Evolutionary conservation across 768 basidiomycete genomes (phyloP).

Genomic region (Tulasnella calospora): DNA sequence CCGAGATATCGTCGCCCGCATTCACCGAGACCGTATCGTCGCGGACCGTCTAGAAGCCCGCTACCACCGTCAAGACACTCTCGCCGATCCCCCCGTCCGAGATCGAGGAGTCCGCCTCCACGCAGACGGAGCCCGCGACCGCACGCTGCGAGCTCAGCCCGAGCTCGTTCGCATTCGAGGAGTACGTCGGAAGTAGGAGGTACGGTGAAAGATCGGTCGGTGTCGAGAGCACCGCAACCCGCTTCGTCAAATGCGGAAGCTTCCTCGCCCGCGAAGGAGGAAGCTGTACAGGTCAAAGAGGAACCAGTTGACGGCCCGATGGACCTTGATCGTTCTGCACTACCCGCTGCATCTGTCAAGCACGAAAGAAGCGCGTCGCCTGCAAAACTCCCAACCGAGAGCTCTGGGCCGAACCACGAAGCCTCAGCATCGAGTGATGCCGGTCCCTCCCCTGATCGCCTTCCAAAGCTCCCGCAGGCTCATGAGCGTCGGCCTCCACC

Average conservation of each 20-base stretch:
- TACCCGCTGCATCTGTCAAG: neutral
- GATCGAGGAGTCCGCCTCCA: neutral
- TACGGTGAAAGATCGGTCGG: neutral
- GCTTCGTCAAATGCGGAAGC: neutral
- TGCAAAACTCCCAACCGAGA: neutral
- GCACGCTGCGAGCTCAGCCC: neutral
- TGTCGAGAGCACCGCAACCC: neutral
- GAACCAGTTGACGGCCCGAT: neutral
- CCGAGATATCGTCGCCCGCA: neutral
- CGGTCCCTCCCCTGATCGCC: neutral
- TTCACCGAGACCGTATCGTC: neutral
- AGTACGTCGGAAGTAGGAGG: neutral
- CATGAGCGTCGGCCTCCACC: neutral
- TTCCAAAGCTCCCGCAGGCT: neutral
- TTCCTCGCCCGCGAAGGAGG: neutral
- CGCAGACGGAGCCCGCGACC: neutral
- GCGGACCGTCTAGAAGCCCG: neutral
- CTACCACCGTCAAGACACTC: constrained; percentile 21
- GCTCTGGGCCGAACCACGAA: neutral
- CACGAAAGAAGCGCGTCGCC: neutral
- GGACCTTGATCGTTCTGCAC: neutral
- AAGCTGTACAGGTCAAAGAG: neutral
- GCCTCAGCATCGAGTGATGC: neutral
- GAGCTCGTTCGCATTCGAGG: neutral
- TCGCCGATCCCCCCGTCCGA: constrained; percentile 23